Evolutionary conservation across 805 yeast species (phyloP).

Genomic region (Priceomyces medius): DNA sequence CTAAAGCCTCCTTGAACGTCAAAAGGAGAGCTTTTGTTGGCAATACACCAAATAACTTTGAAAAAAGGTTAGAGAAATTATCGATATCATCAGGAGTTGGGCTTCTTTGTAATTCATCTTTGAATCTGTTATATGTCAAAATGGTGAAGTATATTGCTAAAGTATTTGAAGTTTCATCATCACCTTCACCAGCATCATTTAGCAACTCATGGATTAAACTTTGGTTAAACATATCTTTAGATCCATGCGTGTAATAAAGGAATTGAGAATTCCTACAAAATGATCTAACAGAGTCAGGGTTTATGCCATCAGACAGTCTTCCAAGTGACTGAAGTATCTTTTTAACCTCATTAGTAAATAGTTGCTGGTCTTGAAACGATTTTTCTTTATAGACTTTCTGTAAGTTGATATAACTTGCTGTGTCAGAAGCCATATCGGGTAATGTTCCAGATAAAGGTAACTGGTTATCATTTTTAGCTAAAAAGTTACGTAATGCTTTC

Average conservation of each 20-base stretch:
- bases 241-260: conserved; percentile 51
- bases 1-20: conserved; percentile 32
- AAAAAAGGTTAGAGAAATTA: conserved; percentile 19
- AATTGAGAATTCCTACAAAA: conserved; percentile 65
- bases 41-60: conserved; percentile 13
- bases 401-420: conserved; percentile 57
- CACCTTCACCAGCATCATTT: conserved; percentile 14
- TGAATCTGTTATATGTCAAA: conserved; percentile 28
- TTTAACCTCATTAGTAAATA: conserved; percentile 35
- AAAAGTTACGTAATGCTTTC: conserved; percentile 53
- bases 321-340: conserved; percentile 25
- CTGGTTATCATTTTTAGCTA: conserved; percentile 29
- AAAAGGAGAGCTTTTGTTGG: conserved; percentile 14
- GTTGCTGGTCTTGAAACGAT: conserved; percentile 48
- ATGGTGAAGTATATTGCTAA: conserved; percentile 45
- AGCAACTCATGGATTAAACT: conserved; percentile 15
- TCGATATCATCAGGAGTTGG: conserved; percentile 23
- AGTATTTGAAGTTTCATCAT: conserved; percentile 13
- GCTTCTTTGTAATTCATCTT: conserved; percentile 11
- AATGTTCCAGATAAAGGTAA: conserved; percentile 74
- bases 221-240: conserved; percentile 20
- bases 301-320: conserved; percentile 25
- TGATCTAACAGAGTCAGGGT: conserved; percentile 34
- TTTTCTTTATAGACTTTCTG: conserved; percentile 58
- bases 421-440: conserved; percentile 88